Conservation (phyloP, 2,329 filamentous ascomycete genomes). For the Cryphonectria radicalis region DNA sequence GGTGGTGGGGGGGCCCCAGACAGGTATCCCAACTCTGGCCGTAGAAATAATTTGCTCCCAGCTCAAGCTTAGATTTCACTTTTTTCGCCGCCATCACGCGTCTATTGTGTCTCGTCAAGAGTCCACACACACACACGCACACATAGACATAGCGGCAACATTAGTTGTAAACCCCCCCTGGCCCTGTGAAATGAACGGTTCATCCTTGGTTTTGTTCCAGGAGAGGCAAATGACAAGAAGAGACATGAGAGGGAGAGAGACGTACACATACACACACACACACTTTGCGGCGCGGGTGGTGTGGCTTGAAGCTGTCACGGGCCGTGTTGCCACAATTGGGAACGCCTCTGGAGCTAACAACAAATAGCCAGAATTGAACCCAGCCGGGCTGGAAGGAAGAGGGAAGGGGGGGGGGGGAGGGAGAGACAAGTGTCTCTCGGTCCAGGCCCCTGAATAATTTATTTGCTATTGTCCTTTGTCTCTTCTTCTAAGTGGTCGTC, state of each 20-base stretch:
- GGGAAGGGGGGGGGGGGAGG: too few species aligned
- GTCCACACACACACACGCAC: background rate
- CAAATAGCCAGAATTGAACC: background rate
- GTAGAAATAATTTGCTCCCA: background rate
- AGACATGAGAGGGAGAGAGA: background rate
- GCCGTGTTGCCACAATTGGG: slow-evolving; percentile 4
- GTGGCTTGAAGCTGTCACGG: background rate
- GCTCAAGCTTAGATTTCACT: background rate
- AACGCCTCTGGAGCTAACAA: background rate
- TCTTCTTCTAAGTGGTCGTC: background rate
- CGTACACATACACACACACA: too few species aligned
- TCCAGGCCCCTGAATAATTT: background rate
- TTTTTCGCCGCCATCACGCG: background rate
- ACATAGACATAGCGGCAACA: background rate
- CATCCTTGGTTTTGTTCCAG: background rate
- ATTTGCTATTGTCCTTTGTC: background rate
- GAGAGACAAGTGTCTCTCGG: slow-evolving; percentile 6
- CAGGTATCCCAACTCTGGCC: background rate
- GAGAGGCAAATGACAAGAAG: background rate
- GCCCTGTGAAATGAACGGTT: too few species aligned
- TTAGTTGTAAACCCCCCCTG: background rate
- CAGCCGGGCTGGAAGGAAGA: background rate
- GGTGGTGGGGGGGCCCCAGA: too few species aligned
- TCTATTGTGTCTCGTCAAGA: background rate
- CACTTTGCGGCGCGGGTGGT: too few species aligned